A percentile compares a stretch with the other conserved stretches of the same genome.
phyloP scores from a whole-genome alignment of 164 flowering plant species.

The Pachysandra terminalis region DNA sequence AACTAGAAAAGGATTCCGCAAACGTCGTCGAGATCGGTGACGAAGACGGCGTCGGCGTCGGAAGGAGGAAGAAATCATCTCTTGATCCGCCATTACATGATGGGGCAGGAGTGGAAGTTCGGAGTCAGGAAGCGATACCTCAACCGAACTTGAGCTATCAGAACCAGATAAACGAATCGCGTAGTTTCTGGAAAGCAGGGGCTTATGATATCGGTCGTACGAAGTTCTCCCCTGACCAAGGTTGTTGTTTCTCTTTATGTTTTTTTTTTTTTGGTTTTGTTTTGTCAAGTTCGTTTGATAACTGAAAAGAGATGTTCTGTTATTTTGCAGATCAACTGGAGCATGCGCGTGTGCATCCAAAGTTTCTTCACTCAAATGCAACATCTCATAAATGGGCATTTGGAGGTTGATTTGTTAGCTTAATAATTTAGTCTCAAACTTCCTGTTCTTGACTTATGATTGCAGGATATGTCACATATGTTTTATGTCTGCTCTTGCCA shows the following conservation, averaged over 20 bases:
- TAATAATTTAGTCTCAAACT: background rate
- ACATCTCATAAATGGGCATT: slow-evolving; percentile 97
- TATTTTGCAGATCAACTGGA: slow-evolving; percentile 52
- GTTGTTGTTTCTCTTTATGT: slow-evolving; percentile 8
- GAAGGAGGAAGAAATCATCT: background rate
- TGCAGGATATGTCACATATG: background rate
- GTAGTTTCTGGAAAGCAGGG: slow-evolving; percentile 92
- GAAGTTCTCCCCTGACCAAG: slow-evolving; percentile 17
- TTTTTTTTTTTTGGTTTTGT: background rate
- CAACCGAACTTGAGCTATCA: slow-evolving; percentile 3
- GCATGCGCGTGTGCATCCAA: slow-evolving; percentile 85
- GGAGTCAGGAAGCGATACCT: background rate
- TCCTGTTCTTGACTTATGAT: background rate
- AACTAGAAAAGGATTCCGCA: slow-evolving; percentile 9
- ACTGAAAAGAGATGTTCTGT: background rate
- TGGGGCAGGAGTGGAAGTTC: background rate
- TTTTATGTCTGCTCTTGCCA: background rate
- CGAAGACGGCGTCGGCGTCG: slow-evolving; percentile 25
- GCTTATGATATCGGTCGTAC: slow-evolving; percentile 29
- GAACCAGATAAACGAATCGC: slow-evolving; percentile 29
- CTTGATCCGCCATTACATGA: background rate
- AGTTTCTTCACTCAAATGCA: slow-evolving; percentile 92
- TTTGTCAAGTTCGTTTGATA: background rate
- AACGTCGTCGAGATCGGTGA: slow-evolving; percentile 40
- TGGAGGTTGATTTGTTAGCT: slow-evolving; percentile 63